Base-by-base conservation (phyloP, 495 filamentous ascomycete genomes). In the Penicillium turbatum region DNA sequence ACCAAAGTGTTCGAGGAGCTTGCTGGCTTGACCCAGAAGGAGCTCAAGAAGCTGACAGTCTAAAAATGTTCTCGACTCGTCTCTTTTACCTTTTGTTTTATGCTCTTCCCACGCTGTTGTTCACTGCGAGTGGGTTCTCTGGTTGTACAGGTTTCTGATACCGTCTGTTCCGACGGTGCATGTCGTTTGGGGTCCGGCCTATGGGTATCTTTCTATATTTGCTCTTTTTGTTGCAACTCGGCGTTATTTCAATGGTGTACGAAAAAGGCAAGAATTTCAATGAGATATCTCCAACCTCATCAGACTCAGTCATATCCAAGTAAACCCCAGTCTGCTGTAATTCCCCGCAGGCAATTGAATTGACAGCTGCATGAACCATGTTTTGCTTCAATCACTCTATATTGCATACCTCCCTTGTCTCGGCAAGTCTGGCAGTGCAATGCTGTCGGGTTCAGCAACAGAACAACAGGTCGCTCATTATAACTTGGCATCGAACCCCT, bases 1-100 rank as follows among this genome's bases (percentile, higher is more conserved):
- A 77, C 74, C 68, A 83, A 87, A 61, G 76, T 81, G 3, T 92
- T 83, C 65, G 82, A 85, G 70, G 86, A 88, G 58, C 68, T 90
- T 54, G 78, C 82, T 54, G 88, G 88, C 76, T 70, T 86, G 37
- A 85, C 84, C 24, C 78, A 89, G 74, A 88, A 90, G 76, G 85
- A 89, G 73, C 70, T 64, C 52, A 73, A 74, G 53, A 71, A 70
- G 57, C 69, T 75, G 57, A 68, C 68, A 48, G 62, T 79, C 57
- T 81, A 72, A 72, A 58, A 47, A 42, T 55, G 51, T 54, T 49
- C 52, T 54, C 55, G 51, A 56, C 53, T 56, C 59, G 57, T 66
- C 53, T 54, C 55, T 63, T 53, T 61, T 56, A 53, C 53, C 37
- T 60, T 54, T 58, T 53, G 48, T 66, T 66, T 65, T 59, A 56